These are phyloP conservation scores for Cladosporium austrohemisphaericum DNA, from an alignment of 2,329 filamentous ascomycete genomes.

Conservation along the genomic window DNA sequence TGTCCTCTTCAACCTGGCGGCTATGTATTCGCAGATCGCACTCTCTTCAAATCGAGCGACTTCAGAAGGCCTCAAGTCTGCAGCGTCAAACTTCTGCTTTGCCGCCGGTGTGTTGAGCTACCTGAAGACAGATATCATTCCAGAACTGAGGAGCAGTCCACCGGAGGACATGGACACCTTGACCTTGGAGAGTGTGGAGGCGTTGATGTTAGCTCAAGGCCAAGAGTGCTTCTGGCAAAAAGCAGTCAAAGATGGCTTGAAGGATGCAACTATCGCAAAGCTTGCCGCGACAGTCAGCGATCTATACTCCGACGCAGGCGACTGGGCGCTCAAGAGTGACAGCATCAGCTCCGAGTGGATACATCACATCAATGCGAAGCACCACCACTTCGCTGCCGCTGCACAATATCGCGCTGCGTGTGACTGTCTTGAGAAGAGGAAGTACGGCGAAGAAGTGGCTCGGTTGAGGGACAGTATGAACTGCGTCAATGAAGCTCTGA, in stretches of 20 bases:
- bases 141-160: slow-evolving; percentile 76
- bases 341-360: slow-evolving; percentile 94
- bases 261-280: slow-evolving; percentile 87
- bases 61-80: slow-evolving; percentile 78
- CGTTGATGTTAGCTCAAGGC: slow-evolving; percentile 83
- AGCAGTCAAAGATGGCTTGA: slow-evolving; percentile 88
- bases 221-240: slow-evolving; percentile 99
- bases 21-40: slow-evolving; percentile 89
- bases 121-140: slow-evolving; percentile 71
- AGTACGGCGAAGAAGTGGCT: slow-evolving; percentile 93
- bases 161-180: slow-evolving; percentile 94
- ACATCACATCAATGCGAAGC: slow-evolving; percentile 94
- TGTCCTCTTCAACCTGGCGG: slow-evolving; percentile 86
- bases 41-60: slow-evolving; percentile 72
- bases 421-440: slow-evolving; percentile 87
- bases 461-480: slow-evolving; percentile 74
- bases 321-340: slow-evolving; percentile 83
- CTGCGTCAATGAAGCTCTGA: slow-evolving; percentile 82
- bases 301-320: slow-evolving; percentile 78
- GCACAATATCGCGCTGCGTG: slow-evolving; percentile 89
- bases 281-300: slow-evolving; percentile 88
- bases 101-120: slow-evolving; percentile 80
- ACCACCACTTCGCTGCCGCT: slow-evolving; percentile 93
- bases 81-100: slow-evolving; percentile 85
- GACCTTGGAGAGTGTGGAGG: slow-evolving; percentile 77